These are phyloP conservation scores for Chaetomium fimeti DNA, from an alignment of 495 filamentous ascomycete species.

Conservation along the genomic window DNA sequence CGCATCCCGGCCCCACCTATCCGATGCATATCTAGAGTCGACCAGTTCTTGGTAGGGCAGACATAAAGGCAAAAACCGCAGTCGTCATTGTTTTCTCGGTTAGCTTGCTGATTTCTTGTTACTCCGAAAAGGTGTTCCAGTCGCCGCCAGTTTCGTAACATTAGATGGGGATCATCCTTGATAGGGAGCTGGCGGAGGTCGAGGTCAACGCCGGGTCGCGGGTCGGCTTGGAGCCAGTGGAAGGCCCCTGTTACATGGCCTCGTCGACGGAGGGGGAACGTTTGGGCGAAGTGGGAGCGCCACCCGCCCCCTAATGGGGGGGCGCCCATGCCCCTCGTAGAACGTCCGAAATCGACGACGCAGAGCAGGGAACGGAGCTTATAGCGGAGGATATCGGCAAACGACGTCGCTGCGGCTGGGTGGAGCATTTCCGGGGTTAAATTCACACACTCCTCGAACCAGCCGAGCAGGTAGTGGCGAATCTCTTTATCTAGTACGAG, in stretches of 20 bases:
- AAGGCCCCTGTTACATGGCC: not conserved
- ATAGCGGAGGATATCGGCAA: not conserved
- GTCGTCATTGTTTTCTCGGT: not conserved
- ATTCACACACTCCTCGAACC: not conserved
- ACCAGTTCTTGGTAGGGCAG: not conserved
- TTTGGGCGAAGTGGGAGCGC: slow-evolving; percentile 2
- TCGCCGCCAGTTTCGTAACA: not conserved
- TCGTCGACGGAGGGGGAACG: not conserved
- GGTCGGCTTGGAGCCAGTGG: not conserved
- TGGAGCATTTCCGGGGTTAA: not conserved
- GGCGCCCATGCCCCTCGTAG: not conserved
- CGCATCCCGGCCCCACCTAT: not conserved
- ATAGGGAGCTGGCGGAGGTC: not conserved
- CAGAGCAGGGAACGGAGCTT: slow-evolving; percentile 1
- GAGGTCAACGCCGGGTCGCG: not conserved
- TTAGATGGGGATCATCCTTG: not conserved
- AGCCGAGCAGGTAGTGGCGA: not conserved
- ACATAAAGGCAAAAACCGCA: not conserved
- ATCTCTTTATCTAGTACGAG: not conserved
- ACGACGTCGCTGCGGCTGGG: not conserved
- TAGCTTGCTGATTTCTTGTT: not conserved
- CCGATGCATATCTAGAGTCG: not conserved
- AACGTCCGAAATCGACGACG: not conserved
- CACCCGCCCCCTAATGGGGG: not conserved
- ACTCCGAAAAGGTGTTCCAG: not conserved